A percentile compares a stretch with the other conserved stretches of the same genome.
phyloP scores from a whole-genome alignment of 192 early-diverging fungal genomes.

The Coemansia sp. region DNA sequence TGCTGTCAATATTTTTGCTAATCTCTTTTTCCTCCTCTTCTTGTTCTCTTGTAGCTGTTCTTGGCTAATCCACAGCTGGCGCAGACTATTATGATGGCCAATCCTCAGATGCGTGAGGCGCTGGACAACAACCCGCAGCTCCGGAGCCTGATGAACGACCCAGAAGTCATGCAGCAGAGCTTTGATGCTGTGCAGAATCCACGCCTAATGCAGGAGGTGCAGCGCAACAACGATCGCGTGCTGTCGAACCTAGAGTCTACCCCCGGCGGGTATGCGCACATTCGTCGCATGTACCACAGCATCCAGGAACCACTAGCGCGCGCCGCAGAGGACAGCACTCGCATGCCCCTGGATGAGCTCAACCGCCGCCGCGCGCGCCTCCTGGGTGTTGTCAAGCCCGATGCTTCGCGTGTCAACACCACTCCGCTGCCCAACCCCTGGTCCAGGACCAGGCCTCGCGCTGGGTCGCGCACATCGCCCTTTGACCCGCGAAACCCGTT shows the following conservation, averaged over 20 bases:
- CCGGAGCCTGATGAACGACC: conserved; percentile 43
- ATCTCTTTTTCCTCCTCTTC: not conserved
- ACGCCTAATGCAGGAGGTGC: conserved; percentile 48
- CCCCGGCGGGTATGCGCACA: conserved; percentile 53
- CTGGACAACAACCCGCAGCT: conserved; percentile 53
- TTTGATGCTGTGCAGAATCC: conserved; percentile 51
- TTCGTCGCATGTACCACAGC: conserved; percentile 49
- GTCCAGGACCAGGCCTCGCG: conserved; percentile 17
- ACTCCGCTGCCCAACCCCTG: conserved; percentile 53
- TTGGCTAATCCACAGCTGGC: conserved; percentile 36
- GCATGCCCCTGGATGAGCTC: conserved; percentile 39
- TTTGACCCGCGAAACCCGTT: conserved; percentile 26
- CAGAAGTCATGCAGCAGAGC: conserved; percentile 38
- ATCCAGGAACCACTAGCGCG: conserved; percentile 45
- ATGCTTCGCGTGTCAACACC: conserved; percentile 31
- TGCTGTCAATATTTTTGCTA: not conserved
- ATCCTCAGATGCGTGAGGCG: conserved; percentile 40
- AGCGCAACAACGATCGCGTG: conserved; percentile 56
- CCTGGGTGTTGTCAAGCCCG: conserved; percentile 40
- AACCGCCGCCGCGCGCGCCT: conserved; percentile 35
- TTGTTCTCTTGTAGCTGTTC: conserved; percentile 20
- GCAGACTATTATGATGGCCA: conserved; percentile 43
- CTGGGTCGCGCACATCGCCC: not conserved
- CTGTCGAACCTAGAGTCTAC: conserved; percentile 51
- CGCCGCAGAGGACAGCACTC: conserved; percentile 20